Evolutionary conservation across 148 eudicot genomes (phyloP), one percentile per base, ranked within the genome.

Genomic region (Arctostaphylos glauca): DNA sequence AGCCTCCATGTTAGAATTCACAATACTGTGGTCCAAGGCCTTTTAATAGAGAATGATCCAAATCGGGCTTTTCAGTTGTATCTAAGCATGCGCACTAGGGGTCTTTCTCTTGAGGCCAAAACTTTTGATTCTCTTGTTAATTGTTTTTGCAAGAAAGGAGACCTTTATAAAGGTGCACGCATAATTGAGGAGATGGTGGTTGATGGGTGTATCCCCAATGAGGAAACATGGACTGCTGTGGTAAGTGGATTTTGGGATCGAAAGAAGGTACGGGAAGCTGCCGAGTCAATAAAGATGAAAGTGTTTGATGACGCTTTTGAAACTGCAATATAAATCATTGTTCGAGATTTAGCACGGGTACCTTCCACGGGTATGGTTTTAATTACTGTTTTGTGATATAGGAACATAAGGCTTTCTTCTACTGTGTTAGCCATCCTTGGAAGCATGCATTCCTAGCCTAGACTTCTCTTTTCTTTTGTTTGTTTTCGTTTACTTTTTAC

Each of bases 151-250:
- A 86, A 90, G 88, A 91, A 86, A 85, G 91, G 94, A 53, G 94
- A 93, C 52, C 58, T 92, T 81, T 89, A 90, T 72, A 93, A 90
- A 87, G 93, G 89, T 82, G 89, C 85, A 76, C 88, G 85, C n/a
- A 67, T 93, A 81, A 53, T 93, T 70, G 87, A 91, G 56, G 98
- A 96, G 88, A 94, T 96, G 98, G 88, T 93, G 74, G 44, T 88
- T 82, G 94, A 94, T 88, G 98, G 99, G 38, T 96, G 98, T 87
- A 74, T 89, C 84, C 99, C 99, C 47, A 87, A 86, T 67, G 81
- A 88, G 88, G 93, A 70, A 79, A 87, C 85, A 67, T 96, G 99
- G 99, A 84, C 54, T 60, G 83, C 77, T 23, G 48, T 93, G 56
- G 73, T 97, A 60, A 76, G 73, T 85, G 90, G 89, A 74, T 90